Evolutionary conservation across 768 basidiomycete species (phyloP), one percentile per base, ranked within the genome.

Genomic region (Phlebiopsis flavidoalba): DNA sequence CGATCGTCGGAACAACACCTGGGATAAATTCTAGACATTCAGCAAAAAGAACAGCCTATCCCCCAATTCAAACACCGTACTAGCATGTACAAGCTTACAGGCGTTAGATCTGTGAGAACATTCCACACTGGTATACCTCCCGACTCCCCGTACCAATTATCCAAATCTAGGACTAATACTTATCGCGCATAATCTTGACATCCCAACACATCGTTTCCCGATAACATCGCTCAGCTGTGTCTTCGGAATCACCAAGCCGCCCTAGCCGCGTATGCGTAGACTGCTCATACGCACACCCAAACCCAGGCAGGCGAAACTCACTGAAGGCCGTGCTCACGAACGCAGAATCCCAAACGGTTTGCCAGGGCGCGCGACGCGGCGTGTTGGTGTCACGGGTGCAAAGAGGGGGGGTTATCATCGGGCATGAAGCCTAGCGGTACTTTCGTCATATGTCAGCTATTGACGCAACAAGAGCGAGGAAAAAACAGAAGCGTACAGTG

Each of bases 351-450:
- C 85, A 50, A 60, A 64, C 2, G 63, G 63, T 45, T 46, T 43
- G 51, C 61, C 61, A 1, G 63, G 63, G 7, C 63, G 7, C 63
- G 60, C 8, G 45, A 48, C 11, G 50, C n/a, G 33, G 8, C 54
- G 43, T 5, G 53, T 60, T 3, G 69, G 69, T 6, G 60, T 60
- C 2, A 68, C 58, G 66, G 62, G 46, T 76, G 79, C 57, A 7
- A 76, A n/a, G n/a, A n/a, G n/a, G n/a, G 71, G 1, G 77, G 70
- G 43, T 79, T 74, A 58, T 80, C 71, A 33, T 77, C 74, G 3
- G 82, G 80, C 63, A 79, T 80, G 69, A 84, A 85, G 4, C 84
- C 85, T 2, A 87, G 76, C 2, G 86, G 85, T 11, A 87, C 85
- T 69, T 46, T 15, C 3, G 3, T 43, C 40, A 43, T 43, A 43